Percentiles rank a stretch among this genome's conserved stretches.
These are phyloP conservation scores for Candida nanaspora DNA, from an alignment of 805 yeast species.

Conservation along the genomic window DNA sequence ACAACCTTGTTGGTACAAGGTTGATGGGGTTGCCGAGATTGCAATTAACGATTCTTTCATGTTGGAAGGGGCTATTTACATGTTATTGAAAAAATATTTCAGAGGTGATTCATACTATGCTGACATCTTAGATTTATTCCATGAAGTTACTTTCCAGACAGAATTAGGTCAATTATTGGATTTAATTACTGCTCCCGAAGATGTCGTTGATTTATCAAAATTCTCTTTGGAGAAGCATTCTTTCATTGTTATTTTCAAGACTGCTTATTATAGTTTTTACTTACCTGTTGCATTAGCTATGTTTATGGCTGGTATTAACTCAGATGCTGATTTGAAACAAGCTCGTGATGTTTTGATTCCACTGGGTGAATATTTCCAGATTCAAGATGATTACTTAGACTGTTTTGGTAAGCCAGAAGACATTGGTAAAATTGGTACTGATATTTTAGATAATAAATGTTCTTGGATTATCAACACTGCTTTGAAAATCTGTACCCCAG, in stretches of 20 bases:
- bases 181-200: conserved; percentile 95
- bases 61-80: conserved; percentile 91
- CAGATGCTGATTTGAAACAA: conserved; percentile 74
- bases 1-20: conserved; percentile 95
- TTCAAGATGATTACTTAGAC: conserved; percentile 95
- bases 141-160: conserved; percentile 95
- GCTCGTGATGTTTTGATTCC: conserved; percentile 85
- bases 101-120: conserved; percentile 74
- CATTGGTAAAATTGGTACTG: conserved; percentile 98
- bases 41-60: conserved; percentile 97
- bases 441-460: conserved; percentile 96
- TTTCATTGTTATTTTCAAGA: conserved; percentile 91
- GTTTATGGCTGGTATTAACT: conserved; percentile 78
- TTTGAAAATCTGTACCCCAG: conserved; percentile 64
- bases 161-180: conserved; percentile 96
- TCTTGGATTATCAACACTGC: conserved; percentile 97
- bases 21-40: conserved; percentile 74
- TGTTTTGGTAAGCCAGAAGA: conserved; percentile 96
- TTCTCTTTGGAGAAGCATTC: conserved; percentile 87
- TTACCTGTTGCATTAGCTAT: conserved; percentile 96
- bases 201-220: conserved; percentile 78
- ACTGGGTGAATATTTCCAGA: conserved; percentile 96
- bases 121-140: conserved; percentile 88
- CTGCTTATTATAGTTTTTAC: conserved; percentile 96
- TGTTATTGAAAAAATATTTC: conserved; percentile 85